Evolutionary conservation across 352 stramenopile genomes (phyloP), one percentile per base, ranked within the genome.

Genomic region (Elongisporangium undulatum): DNA sequence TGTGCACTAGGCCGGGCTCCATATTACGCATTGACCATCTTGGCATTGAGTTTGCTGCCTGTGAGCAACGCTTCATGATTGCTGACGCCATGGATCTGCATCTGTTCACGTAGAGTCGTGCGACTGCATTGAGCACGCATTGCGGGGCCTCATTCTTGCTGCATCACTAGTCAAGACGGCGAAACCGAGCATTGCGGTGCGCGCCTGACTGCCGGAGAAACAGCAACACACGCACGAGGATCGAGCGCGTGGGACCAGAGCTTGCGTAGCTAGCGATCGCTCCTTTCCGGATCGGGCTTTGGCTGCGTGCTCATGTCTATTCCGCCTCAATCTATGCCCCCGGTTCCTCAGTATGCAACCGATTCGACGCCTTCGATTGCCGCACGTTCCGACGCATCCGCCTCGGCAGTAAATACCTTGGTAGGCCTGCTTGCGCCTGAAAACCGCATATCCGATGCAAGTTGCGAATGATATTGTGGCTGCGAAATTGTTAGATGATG

Each of bases 251-350:
- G 34, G 1, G 34, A 45, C 13, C 34, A 45, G 34, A 4, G 34
- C 34, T 45, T 45, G 34, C 34, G 34, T 45, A 45, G 34, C 34
- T 45, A 45, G 34, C 34, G 34, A 45, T 45, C 34, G 34, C 34
- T 45, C 34, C 9, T 16, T 17, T 45, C 13, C 12, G 34, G 34
- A 45, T 45, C 34, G 34, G 34, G 34, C 34, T 15, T 45, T 45
- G 34, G 34, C 34, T 45, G 34, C 34, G 34, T 45, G 75, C 71
- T 72, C 66, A 87, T 88, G 79, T 85, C 79, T 55, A 65, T 71
- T 66, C 79, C 75, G 55, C 69, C 80, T 62, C 82, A 86, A 67
- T 84, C 80, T 56, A 89, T 92, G 79, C 75, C 79, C 62, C 68
- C 82, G 64, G 76, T 82, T 67, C 80, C 82, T 67, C 75, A 92